phyloP scores from a whole-genome alignment of 768 basidiomycete species.

The Lactarius sanguifluus region DNA sequence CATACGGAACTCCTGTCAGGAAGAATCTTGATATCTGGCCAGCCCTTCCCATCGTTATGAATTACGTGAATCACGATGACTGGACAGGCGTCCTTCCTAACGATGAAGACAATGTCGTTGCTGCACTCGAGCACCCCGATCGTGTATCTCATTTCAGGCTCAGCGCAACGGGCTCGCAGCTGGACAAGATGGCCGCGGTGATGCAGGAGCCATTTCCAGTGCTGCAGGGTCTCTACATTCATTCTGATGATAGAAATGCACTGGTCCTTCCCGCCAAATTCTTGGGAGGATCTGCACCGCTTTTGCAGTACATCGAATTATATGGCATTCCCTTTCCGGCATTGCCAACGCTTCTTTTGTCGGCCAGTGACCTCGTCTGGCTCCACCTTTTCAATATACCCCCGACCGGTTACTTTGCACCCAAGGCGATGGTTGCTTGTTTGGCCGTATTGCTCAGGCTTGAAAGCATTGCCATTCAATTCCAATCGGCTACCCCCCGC shows the following conservation, averaged over 20 bases:
- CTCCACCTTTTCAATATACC: not conserved
- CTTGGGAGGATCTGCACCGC: not conserved
- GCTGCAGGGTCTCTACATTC: not conserved
- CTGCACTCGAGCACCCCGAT: not conserved
- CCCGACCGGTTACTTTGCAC: not conserved
- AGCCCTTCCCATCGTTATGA: not conserved
- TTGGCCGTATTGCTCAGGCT: not conserved
- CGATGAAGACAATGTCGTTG: not conserved
- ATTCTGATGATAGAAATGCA: accelerated
- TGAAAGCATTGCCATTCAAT: not conserved
- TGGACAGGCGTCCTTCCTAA: no score
- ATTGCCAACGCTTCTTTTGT: not conserved
- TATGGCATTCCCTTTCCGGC: not conserved
- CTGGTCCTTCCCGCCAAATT: not conserved
- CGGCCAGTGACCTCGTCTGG: not conserved
- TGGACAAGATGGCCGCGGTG: not conserved
- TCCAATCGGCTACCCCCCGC: not conserved
- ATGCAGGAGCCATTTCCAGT: not conserved
- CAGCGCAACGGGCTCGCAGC: not conserved
- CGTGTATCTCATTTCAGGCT: not conserved
- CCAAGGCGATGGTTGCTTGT: not conserved
- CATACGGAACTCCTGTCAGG: not conserved
- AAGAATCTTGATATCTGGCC: not conserved
- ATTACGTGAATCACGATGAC: no score
- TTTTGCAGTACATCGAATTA: not conserved